Evolutionary conservation across 768 basidiomycete genomes (phyloP), one percentile per base, ranked within the genome.

Genomic region (Tubosaeta sp.): DNA sequence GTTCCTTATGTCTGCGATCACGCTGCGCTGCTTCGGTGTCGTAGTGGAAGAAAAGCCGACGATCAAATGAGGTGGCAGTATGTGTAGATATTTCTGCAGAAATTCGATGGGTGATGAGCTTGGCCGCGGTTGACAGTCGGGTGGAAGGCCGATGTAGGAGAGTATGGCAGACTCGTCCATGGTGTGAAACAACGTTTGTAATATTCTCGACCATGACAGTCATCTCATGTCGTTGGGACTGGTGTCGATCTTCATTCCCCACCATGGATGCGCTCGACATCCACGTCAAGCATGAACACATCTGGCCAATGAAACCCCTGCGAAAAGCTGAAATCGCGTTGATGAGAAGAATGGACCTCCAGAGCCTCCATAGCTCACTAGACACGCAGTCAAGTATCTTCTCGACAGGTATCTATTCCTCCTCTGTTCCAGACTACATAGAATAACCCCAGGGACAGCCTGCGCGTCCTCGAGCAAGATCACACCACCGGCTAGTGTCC

Each of bases 61-160:
- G 10, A 82, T 71, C 27, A 89, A 63, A 61, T 89, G 76, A 5
- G 83, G 82, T n/a, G 89, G 89, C 4, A 91, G 78, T 43, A 84
- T 68, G 27, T 71, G 63, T 13, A 91, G 57, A 69, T 89, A 78
- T 54, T 68, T 74, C 9, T 61, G 65, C 50, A 93, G 76, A 66
- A 93, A 93, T 2, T 75, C 70, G 48, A 88, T 70, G 0, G 91
- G 83, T 10, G 77, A 74, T 5, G 63, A 58, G 26, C 70, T 65
- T 12, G 89, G 91, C 17, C 78, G 80, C 0, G 88, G 89, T 27
- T 68, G 62, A 61, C 86, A 84, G 58, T 80, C 76, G 0, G 61
- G 55, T 17, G 84, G 76, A 25, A 91, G 76, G 8, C 78, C 82
- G 11, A 93, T 70, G 61, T 82, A 81, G 33, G 63, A 65, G 37